A percentile compares a stretch with the other conserved stretches of the same genome.
Evolutionary conservation across 2,329 filamentous ascomycete species (phyloP).

Genomic region (Neurospora sp.): DNA sequence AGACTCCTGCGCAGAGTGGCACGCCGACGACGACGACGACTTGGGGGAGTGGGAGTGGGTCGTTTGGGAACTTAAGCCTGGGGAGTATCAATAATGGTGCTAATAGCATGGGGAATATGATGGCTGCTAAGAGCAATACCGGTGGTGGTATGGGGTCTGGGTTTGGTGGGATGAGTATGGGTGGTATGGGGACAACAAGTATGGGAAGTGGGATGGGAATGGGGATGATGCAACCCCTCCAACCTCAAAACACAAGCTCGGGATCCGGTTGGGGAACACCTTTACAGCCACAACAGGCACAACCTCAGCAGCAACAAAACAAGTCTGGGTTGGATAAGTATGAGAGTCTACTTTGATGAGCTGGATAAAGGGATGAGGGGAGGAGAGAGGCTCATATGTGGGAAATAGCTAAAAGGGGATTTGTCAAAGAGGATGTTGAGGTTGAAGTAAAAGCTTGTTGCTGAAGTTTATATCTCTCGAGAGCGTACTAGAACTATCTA

Average conservation of each 20-base stretch:
- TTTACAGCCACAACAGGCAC: conserved; percentile 17
- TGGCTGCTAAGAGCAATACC: conserved; percentile 13
- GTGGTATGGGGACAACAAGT: conserved; percentile 16
- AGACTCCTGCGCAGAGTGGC: conserved; percentile 6
- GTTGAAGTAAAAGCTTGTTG: background rate
- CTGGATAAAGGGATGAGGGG: background rate
- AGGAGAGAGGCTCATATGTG: background rate
- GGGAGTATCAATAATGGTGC: conserved; percentile 15
- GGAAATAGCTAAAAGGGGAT: background rate
- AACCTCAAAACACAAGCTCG: conserved; percentile 10
- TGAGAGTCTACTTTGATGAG: conserved; percentile 47
- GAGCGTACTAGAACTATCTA: background rate
- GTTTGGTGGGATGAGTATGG: conserved; percentile 20
- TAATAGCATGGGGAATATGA: conserved; percentile 14
- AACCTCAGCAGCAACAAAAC: conserved; percentile 21
- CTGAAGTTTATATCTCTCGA: background rate
- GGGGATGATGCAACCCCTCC: conserved; percentile 1
- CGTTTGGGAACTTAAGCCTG: conserved; percentile 10
- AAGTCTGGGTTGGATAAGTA: conserved; percentile 56
- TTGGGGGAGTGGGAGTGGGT: conserved; percentile 7
- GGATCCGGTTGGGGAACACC: conserved; percentile 16
- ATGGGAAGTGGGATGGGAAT: background rate
- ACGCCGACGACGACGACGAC: conserved; percentile 8
- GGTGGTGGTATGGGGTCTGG: conserved; percentile 13
- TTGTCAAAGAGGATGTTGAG: background rate